These are phyloP conservation scores for Termitomyces sp. DNA, from an alignment of 768 basidiomycete genomes.

Conservation along the genomic window DNA sequence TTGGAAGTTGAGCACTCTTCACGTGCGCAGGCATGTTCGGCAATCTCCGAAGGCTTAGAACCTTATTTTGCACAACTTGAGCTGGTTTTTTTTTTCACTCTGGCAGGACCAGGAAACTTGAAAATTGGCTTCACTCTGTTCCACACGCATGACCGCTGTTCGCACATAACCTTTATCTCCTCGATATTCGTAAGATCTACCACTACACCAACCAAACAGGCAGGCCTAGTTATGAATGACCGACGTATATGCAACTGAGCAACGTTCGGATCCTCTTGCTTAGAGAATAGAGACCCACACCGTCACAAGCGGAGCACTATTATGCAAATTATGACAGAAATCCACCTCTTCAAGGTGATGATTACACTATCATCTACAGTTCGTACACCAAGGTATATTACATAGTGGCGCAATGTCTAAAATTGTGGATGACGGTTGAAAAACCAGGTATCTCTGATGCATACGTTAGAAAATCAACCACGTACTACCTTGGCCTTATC, in stretches of 20 bases:
- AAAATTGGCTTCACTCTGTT: not conserved
- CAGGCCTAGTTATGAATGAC: too few species aligned
- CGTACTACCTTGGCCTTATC: too few species aligned
- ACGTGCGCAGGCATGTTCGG: constrained; percentile 13
- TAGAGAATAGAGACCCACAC: too few species aligned
- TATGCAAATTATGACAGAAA: too few species aligned
- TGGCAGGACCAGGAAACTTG: not conserved
- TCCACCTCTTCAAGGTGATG: too few species aligned
- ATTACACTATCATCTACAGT: too few species aligned
- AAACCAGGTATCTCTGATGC: not conserved
- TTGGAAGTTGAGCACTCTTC: constrained; percentile 13
- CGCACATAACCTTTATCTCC: too few species aligned
- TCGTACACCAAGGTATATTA: not conserved
- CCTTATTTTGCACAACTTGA: constrained; percentile 9
- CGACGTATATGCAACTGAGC: too few species aligned
- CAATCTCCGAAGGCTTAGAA: constrained; percentile 15
- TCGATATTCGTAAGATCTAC: not conserved
- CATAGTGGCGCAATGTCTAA: not conserved
- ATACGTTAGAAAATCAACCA: not conserved
- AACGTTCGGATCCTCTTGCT: too few species aligned
- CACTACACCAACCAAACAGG: too few species aligned
- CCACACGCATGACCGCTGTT: not conserved
- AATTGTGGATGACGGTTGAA: not conserved
- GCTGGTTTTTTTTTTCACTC: not conserved
- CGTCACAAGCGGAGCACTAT: too few species aligned